phyloP scores from a whole-genome alignment of 352 stramenopile species.

The Aphanomyces stellatus region DNA sequence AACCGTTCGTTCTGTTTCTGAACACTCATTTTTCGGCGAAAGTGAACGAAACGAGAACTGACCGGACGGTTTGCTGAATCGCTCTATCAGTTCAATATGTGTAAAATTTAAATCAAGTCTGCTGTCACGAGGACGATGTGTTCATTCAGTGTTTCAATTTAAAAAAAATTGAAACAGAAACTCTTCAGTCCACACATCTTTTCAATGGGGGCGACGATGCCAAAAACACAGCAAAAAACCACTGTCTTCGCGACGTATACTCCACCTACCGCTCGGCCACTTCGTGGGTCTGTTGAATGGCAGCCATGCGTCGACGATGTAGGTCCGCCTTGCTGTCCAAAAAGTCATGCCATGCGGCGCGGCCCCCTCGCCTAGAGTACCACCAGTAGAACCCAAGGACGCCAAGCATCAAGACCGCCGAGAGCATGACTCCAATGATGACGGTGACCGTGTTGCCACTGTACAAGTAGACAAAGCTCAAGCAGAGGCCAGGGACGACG shows the following conservation, averaged over 20 bases:
- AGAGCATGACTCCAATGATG: constrained; percentile 24
- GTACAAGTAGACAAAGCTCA: constrained; percentile 49
- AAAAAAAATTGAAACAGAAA: not conserved
- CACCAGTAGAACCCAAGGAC: constrained; percentile 11
- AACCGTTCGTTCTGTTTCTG: no score
- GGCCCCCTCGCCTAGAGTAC: constrained; percentile 18
- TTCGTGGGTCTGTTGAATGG: not conserved
- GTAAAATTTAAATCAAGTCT: no score
- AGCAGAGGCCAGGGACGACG: constrained; percentile 32
- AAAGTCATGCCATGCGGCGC: constrained; percentile 19
- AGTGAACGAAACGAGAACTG: no score
- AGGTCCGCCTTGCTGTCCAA: constrained; percentile 20
- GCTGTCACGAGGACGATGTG: no score
- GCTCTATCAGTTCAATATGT: not conserved
- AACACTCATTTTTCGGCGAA: no score
- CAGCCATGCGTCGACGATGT: not conserved
- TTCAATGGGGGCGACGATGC: not conserved
- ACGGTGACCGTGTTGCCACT: constrained; percentile 12
- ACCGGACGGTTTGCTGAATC: not conserved
- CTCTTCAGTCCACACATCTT: not conserved
- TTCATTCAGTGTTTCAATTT: not conserved
- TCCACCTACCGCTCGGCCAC: no score
- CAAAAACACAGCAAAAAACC: not conserved
- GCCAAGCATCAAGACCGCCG: not conserved
- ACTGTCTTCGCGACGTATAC: not conserved